Conservation (phyloP, 768 basidiomycete species). For the Rhizopogon vesiculosus region DNA sequence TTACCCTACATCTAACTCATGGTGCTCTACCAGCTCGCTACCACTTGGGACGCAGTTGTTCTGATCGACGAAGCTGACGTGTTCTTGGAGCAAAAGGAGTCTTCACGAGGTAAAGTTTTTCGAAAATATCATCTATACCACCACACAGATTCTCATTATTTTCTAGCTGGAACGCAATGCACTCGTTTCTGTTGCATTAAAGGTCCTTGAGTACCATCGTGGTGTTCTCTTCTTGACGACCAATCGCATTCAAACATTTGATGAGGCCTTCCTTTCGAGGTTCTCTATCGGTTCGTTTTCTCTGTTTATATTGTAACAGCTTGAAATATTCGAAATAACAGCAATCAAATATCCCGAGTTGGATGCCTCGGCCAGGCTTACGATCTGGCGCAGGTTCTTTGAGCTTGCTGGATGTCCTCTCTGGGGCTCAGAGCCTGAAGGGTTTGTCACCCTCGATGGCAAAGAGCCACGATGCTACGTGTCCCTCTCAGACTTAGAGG, state of each 20-base stretch:
- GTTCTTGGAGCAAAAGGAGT: not conserved
- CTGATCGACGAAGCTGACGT: constrained; percentile 45
- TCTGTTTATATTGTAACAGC: not conserved
- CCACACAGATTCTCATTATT: not conserved
- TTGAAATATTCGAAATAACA: not conserved
- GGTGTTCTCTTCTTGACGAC: constrained; percentile 59
- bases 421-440: constrained; percentile 2
- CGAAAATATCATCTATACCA: not conserved
- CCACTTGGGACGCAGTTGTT: constrained; percentile 55
- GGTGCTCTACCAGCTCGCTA: constrained; percentile 50
- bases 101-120: constrained; percentile 32
- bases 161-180: constrained; percentile 53
- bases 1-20: not conserved
- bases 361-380: constrained; percentile 11
- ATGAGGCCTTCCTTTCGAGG: constrained; percentile 41
- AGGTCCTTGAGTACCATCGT: constrained; percentile 56
- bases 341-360: constrained; percentile 24
- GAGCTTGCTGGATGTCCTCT: constrained; percentile 10
- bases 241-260: constrained; percentile 37
- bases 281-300: constrained; percentile 44
- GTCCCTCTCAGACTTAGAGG: constrained; percentile 13
- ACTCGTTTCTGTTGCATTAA: constrained; percentile 66
- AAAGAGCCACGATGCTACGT: constrained; percentile 4
- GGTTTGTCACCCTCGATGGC: constrained; percentile 1
- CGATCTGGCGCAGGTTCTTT: constrained; percentile 23